Evolutionary conservation across 2,329 filamentous ascomycete species (phyloP).

Genomic region (Alternaria panax): DNA sequence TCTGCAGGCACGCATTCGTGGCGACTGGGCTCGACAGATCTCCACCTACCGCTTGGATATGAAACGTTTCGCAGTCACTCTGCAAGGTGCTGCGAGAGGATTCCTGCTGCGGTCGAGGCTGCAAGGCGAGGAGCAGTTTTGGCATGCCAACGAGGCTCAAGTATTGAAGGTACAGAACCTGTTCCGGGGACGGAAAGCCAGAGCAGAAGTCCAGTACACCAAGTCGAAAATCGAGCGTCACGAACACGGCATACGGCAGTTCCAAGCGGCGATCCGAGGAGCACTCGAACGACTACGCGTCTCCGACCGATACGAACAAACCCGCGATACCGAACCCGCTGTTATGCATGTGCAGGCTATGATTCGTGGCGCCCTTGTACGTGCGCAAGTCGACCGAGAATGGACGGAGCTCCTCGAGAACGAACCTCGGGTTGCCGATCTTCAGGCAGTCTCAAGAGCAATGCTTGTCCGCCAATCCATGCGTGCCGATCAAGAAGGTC

Average conservation of each 20-base stretch:
- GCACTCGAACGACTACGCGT: slow-evolving; percentile 53
- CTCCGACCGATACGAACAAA: slow-evolving; percentile 65
- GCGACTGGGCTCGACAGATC: slow-evolving; percentile 85
- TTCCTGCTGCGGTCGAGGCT: slow-evolving; percentile 73
- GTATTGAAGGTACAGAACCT: slow-evolving; percentile 84
- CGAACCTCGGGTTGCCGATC: slow-evolving; percentile 56
- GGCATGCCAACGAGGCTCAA: slow-evolving; percentile 73
- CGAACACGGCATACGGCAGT: slow-evolving; percentile 55
- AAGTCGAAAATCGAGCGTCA: slow-evolving; percentile 58
- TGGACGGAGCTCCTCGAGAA: slow-evolving; percentile 51
- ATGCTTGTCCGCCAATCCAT: slow-evolving; percentile 50
- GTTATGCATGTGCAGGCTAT: slow-evolving; percentile 60
- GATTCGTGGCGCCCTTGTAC: slow-evolving; percentile 71
- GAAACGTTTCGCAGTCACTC: slow-evolving; percentile 76
- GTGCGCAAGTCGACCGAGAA: slow-evolving; percentile 60
- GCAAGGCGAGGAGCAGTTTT: slow-evolving; percentile 69
- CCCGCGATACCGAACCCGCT: slow-evolving; percentile 68
- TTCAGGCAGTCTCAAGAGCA: slow-evolving; percentile 55
- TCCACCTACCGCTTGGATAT: slow-evolving; percentile 82
- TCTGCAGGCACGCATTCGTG: slow-evolving; percentile 85
- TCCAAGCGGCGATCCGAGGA: slow-evolving; percentile 66
- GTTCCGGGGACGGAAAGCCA: slow-evolving; percentile 69
- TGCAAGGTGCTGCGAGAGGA: slow-evolving; percentile 82
- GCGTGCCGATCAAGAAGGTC: slow-evolving; percentile 43
- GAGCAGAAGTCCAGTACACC: slow-evolving; percentile 54